Evolutionary conservation across 139 green algal genomes (phyloP), one percentile per base, ranked within the genome.

Genomic region (Deuterostichococcus epilithicus): DNA sequence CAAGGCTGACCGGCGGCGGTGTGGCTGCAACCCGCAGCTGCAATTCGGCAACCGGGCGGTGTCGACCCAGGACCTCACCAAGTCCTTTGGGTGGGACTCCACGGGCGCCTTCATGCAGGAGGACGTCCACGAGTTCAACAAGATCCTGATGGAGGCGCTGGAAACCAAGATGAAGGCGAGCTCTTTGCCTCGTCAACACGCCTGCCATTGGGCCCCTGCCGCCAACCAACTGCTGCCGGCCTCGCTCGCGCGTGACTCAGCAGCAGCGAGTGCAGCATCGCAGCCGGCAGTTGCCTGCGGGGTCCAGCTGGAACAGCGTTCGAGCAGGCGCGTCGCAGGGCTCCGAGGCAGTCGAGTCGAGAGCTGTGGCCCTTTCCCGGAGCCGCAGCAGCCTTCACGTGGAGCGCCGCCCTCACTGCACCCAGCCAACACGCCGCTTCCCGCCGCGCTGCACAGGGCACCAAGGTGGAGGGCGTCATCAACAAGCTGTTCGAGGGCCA

Each of bases 161-260:
- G 96, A 99, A 76, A 94, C 97, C 45, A 98, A 98, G 77, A 99
- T 99, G 96, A 98, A 98, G 92, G 92, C 92, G 63, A 0, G 80
- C 6, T 35, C 0, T 38, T 59, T 52, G 59, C 69, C 35, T 75
- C 30, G n/a, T 32, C 60, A 68, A 8, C 60, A 3, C 2, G 58
- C 58, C 28, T 67, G 1, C 1, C n/a, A 71, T 25, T 71, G 66
- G n/a, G n/a, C 66, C 1, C 18, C 28, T 76, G 45, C 72, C 67
- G 72, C 42, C 67, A 32, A 76, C 72, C 44, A 66, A 67, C 23
- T 69, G 63, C 63, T 37, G 42, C 42, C 13, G 42, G n/a, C n/a
- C 52, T 66, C 52, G 20, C 52, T 66, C 52, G 52, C n/a, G n/a
- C n/a, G 45, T 60, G 45, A 26, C 15, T 34, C 59, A 67, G 59